Evolutionary conservation across 345 rosid species (phyloP).

Genomic region (Odontarrhena argentea): DNA sequence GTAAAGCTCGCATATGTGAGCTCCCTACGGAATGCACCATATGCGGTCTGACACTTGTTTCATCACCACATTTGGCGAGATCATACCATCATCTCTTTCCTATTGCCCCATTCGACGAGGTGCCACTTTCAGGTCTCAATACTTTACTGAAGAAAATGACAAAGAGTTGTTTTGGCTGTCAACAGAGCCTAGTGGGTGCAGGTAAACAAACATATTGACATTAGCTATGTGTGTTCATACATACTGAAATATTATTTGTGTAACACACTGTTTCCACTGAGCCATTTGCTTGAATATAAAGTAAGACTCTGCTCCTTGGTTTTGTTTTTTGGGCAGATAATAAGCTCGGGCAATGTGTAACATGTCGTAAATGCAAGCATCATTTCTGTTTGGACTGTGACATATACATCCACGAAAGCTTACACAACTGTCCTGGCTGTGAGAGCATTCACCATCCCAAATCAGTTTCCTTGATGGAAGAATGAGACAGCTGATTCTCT

Average conservation of each 20-base stretch:
- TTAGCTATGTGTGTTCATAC: neutral
- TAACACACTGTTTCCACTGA: neutral
- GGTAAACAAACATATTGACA: conserved; percentile 47
- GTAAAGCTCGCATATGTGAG: conserved; percentile 88
- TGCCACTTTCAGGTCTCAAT: conserved; percentile 42
- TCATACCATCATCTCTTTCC: conserved; percentile 98
- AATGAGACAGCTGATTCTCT: conserved; percentile 25
- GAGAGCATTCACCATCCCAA: conserved; percentile 53
- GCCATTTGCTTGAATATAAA: neutral
- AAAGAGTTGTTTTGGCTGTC: conserved; percentile 83
- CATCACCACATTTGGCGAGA: conserved; percentile 93
- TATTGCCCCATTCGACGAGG: conserved; percentile 77
- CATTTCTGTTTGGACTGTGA: conserved; percentile 90
- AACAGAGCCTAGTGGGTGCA: conserved; percentile 58
- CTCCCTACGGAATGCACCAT: conserved; percentile 84
- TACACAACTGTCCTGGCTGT: conserved; percentile 86
- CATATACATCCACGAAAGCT: conserved; percentile 46
- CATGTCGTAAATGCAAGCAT: conserved; percentile 71
- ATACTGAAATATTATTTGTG: too few species aligned
- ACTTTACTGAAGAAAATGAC: conserved; percentile 44
- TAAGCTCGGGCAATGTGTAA: conserved; percentile 53
- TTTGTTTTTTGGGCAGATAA: conserved; percentile 52
- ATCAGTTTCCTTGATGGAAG: conserved; percentile 39
- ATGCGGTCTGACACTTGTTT: conserved; percentile 91
- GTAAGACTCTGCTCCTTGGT: neutral